Percentiles rank a stretch among this genome's conserved stretches.
Evolutionary conservation across 1,139 yeast species (phyloP).

Genomic region (Candida freyschussii): DNA sequence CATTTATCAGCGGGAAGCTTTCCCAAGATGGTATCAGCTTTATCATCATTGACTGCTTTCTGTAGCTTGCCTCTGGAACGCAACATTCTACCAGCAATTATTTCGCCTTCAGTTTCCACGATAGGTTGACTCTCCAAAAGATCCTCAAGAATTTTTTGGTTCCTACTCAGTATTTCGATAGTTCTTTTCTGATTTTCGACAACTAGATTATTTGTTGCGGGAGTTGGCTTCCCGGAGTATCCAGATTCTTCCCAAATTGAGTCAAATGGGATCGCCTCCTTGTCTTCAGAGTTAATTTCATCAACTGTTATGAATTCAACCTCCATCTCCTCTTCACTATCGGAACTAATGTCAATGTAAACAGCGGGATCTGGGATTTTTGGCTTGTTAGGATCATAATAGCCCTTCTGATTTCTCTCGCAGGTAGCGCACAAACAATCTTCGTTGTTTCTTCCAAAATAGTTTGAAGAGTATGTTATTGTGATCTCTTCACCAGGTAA

Average conservation of each 20-base stretch:
- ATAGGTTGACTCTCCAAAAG: constrained; percentile 4
- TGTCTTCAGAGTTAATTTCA: no score
- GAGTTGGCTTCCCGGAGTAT: not conserved
- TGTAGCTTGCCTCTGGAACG: constrained; percentile 12
- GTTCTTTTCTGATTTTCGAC: constrained; percentile 1
- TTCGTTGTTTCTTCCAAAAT: constrained; percentile 37
- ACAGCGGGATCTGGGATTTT: constrained; percentile 9
- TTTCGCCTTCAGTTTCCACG: constrained; percentile 6
- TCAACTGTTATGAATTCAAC: constrained; percentile 7
- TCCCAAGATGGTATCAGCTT: constrained; percentile 8
- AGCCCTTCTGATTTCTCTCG: constrained; percentile 30
- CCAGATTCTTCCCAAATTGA: not conserved
- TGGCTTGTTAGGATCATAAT: constrained; percentile 8
- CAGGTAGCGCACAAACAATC: constrained; percentile 44
- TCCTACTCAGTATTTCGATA: not conserved
- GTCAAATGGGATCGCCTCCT: no score
- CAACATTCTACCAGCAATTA: constrained; percentile 15
- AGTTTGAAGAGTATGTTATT: constrained; percentile 37
- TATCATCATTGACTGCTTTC: not conserved
- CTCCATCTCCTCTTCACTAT: constrained; percentile 6
- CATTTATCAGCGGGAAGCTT: constrained; percentile 18
- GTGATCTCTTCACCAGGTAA: constrained; percentile 42
- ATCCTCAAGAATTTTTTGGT: no score
- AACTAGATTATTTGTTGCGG: not conserved
- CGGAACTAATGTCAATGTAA: constrained; percentile 11